Percentiles rank a stretch among this genome's conserved stretches.
Evolutionary conservation across 2,329 filamentous ascomycete genomes (phyloP).

Genomic region (Sarocladium strictum): DNA sequence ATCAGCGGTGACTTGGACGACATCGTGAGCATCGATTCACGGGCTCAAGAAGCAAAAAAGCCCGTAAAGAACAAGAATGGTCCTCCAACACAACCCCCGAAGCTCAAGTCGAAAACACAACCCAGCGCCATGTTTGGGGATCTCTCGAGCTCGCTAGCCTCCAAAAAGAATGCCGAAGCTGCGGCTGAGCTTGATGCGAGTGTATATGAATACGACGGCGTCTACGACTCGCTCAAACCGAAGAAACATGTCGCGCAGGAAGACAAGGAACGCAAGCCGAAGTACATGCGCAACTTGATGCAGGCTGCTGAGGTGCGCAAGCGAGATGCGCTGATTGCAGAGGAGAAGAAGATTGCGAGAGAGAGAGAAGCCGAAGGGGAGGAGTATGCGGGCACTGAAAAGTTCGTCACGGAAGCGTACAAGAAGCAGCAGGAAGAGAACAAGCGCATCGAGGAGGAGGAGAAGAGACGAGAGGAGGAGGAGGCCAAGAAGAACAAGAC

Average conservation of each 20-base stretch:
- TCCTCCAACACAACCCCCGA: slow-evolving; percentile 32
- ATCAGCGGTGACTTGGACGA: slow-evolving; percentile 61
- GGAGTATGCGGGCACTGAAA: slow-evolving; percentile 75
- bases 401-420: slow-evolving; percentile 80
- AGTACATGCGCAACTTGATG: slow-evolving; percentile 72
- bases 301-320: slow-evolving; percentile 71
- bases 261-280: slow-evolving; percentile 57
- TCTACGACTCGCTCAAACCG: slow-evolving; percentile 71
- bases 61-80: slow-evolving; percentile 26
- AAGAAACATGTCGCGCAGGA: slow-evolving; percentile 52
- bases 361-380: slow-evolving; percentile 78
- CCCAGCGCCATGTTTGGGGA: slow-evolving; percentile 51
- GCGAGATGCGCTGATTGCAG: slow-evolving; percentile 69
- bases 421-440: slow-evolving; percentile 77
- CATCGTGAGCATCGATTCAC: slow-evolving; percentile 24
- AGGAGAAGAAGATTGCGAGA: slow-evolving; percentile 72
- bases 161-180: slow-evolving; percentile 57
- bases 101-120: slow-evolving; percentile 36
- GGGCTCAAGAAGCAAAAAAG: slow-evolving; percentile 18
- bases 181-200: slow-evolving; percentile 64
- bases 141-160: slow-evolving; percentile 57
- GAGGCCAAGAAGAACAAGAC: slow-evolving; percentile 57
- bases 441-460: slow-evolving; percentile 62
- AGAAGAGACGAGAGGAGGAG: slow-evolving; percentile 58
- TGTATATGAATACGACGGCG: slow-evolving; percentile 80